These are phyloP conservation scores for Verticillium zaregamsianum DNA, from an alignment of 2,329 filamentous ascomycete species.

Conservation along the genomic window DNA sequence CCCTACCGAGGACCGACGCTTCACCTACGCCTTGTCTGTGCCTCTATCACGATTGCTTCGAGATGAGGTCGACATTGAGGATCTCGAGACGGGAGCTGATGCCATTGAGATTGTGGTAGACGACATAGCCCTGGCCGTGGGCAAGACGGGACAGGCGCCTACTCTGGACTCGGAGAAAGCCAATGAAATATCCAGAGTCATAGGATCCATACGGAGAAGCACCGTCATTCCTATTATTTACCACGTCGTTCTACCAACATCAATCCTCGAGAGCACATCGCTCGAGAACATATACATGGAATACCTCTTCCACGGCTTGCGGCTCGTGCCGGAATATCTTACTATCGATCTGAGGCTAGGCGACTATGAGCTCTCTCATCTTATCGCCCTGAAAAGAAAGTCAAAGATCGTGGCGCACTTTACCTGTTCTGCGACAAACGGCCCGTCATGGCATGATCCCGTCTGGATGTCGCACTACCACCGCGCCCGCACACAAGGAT, in stretches of 20 bases:
- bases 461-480: constrained; percentile 55
- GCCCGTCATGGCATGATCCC: constrained; percentile 51
- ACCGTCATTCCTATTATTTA: constrained; percentile 57
- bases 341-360: constrained; percentile 58
- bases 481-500: constrained; percentile 52
- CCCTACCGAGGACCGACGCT: constrained; percentile 54
- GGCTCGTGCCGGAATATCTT: constrained; percentile 59
- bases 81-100: constrained; percentile 62
- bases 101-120: constrained; percentile 60
- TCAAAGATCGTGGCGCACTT: constrained; percentile 61
- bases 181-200: constrained; percentile 50
- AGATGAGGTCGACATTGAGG: constrained; percentile 55
- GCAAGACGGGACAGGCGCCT: constrained; percentile 4
- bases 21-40: constrained; percentile 65
- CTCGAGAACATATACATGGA: constrained; percentile 43
- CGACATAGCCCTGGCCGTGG: constrained; percentile 18
- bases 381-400: constrained; percentile 46
- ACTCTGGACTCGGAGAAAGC: constrained; percentile 28
- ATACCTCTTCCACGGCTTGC: constrained; percentile 54
- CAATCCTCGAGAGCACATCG: constrained; percentile 15
- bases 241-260: constrained; percentile 38
- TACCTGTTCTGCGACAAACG: constrained; percentile 31
- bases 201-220: constrained; percentile 58
- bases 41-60: constrained; percentile 53
- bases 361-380: constrained; percentile 41